Evolutionary conservation across 352 stramenopile genomes (phyloP), one percentile per base, ranked within the genome.

Genomic region (Stramenopiles sp.): DNA sequence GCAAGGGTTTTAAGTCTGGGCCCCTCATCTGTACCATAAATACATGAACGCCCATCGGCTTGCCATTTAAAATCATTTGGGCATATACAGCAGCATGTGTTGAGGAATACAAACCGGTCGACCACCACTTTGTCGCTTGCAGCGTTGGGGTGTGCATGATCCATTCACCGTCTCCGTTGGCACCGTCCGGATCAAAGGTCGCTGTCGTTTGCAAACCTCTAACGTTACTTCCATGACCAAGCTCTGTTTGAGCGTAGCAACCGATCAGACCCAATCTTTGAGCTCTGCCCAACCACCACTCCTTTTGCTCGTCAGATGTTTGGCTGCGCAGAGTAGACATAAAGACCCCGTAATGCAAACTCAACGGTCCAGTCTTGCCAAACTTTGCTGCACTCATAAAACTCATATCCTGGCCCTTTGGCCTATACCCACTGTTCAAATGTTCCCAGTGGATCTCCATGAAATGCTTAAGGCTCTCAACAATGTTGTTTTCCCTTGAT

Each of bases 61-160:
- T 78, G 8, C 71, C 71, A 33, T 78, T 78, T 33, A 78, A 33
- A 31, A 78, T 33, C 71, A 78, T 78, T 78, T 78, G 71, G 4
- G 71, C 71, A 78, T 78, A 78, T 33, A 78, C 71, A 78, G 71
- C 71, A 31, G 71, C 71, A 33, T 78, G 71, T 31, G 71, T 78
- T 33, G 71, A 78, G 4, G 71, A 78, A 33, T 78, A 78, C 71
- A 78, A 14, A 8, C 71, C 71, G 8, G 71, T 78, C 8, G 30
- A 95, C 95, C 95, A 99, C 89, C 95, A 98, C 85, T 99, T 99
- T 67, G 88, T 92, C 33, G 90, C 92, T 0, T 93, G 97, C 75
- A 98, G 85, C 0, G 93, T 97, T 0, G 95, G 95, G n/a, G 92
- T 95, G 86, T 98, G 86, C 75, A 99, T 93, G 8, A 97, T 87